Percentiles rank a stretch among this genome's conserved stretches.
Evolutionary conservation across 768 basidiomycete species (phyloP).

Genomic region (Sarcodon aspratus): DNA sequence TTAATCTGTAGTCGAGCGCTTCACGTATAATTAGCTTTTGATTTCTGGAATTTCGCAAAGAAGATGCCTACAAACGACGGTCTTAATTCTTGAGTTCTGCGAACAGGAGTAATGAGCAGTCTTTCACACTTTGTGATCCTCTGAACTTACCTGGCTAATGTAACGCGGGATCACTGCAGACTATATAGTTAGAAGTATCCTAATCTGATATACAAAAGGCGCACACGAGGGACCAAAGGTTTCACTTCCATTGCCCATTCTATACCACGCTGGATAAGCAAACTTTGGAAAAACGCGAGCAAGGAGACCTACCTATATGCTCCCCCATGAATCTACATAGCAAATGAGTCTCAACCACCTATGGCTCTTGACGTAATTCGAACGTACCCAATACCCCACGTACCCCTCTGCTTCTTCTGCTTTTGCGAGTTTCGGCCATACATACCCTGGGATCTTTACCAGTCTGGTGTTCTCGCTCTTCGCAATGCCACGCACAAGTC

Average conservation of each 20-base stretch:
- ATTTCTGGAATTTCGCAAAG: background rate
- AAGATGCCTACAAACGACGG: background rate
- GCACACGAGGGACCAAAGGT: background rate
- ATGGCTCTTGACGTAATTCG: too few species aligned
- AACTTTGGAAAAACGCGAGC: background rate
- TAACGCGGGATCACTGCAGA: background rate
- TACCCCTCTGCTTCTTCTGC: background rate
- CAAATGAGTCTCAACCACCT: too few species aligned
- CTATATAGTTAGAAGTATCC: background rate
- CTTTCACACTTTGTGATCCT: background rate
- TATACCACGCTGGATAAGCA: background rate
- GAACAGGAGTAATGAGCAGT: background rate
- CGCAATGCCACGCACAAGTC: background rate
- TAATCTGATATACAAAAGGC: background rate
- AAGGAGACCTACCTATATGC: background rate
- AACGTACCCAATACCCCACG: background rate
- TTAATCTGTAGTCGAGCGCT: background rate
- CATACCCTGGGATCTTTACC: background rate
- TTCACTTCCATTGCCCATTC: background rate
- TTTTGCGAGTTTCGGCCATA: background rate
- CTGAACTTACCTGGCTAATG: background rate
- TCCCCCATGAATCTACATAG: background rate
- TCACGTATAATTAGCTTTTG: background rate
- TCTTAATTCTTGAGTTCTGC: background rate
- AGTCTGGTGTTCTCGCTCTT: background rate